Evolutionary conservation across 345 rosid genomes (phyloP).

Genomic region (Hypericum androsaemum): DNA sequence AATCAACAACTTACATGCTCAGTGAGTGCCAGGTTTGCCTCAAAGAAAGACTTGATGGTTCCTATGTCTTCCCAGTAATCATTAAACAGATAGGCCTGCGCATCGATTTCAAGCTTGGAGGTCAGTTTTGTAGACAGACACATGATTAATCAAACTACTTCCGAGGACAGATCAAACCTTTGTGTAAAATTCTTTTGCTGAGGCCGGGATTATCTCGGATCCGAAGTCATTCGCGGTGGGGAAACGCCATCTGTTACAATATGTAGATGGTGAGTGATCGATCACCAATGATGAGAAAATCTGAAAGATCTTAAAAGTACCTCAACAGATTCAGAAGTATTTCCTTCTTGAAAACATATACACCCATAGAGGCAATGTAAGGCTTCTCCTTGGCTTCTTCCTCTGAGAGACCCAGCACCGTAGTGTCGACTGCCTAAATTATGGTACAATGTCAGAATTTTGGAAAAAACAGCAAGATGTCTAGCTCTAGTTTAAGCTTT

Average conservation of each 20-base stretch:
- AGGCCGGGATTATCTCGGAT: conserved; percentile 92
- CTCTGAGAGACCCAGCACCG: conserved; percentile 68
- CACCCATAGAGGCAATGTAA: conserved; percentile 97
- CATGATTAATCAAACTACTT: too few species aligned
- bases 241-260: conserved; percentile 74
- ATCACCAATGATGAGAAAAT: neutral
- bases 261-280: too few species aligned
- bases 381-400: conserved; percentile 80
- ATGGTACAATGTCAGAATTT: neutral
- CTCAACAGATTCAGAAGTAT: conserved; percentile 83
- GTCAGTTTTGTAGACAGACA: too few species aligned
- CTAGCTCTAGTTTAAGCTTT: neutral
- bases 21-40: conserved; percentile 88
- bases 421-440: conserved; percentile 77
- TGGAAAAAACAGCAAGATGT: conserved; percentile 1
- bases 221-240: conserved; percentile 98
- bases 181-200: conserved; percentile 59
- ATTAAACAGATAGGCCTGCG: conserved; percentile 86
- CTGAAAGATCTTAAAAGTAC: conserved; percentile 26
- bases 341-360: conserved; percentile 90
- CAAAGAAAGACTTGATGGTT: conserved; percentile 90
- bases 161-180: too few species aligned
- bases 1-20: conserved; percentile 54
- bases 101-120: conserved; percentile 18
- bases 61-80: conserved; percentile 99